Conservation (phyloP, 768 basidiomycete genomes). For the Chalciporus chontae region DNA sequence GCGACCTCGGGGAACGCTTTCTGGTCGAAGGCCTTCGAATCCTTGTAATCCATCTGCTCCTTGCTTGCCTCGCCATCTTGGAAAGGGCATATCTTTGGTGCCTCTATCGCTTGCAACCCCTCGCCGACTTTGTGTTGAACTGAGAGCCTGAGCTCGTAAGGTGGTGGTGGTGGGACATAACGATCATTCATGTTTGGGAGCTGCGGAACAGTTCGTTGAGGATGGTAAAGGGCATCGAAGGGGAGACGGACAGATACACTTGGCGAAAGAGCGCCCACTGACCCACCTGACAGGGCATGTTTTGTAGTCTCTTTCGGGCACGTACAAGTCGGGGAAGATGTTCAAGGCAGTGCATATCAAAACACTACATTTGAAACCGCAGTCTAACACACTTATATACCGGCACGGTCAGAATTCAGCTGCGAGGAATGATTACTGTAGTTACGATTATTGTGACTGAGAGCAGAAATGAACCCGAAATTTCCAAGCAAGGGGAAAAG, state of each 20-base stretch:
- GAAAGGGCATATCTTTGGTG: constrained; percentile 10
- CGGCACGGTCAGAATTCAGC: constrained; percentile 1
- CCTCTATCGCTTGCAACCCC: constrained; percentile 8
- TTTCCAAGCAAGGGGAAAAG: neutral
- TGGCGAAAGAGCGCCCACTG: constrained; percentile 10
- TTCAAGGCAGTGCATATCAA: too few relatives aligned
- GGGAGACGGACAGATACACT: neutral
- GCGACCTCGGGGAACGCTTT: constrained; percentile 1
- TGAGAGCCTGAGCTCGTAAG: constrained; percentile 41
- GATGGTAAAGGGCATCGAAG: constrained; percentile 3
- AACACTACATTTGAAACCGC: too few relatives aligned
- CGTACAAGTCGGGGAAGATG: too few relatives aligned
- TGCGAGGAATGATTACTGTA: neutral
- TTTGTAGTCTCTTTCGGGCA: too few relatives aligned
- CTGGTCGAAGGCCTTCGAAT: constrained; percentile 3
- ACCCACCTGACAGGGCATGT: constrained; percentile 2
- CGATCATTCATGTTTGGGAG: constrained; percentile 20
- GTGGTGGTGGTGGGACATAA: constrained; percentile 36
- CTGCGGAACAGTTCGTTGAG: neutral
- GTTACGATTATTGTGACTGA: neutral
- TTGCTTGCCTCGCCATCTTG: constrained; percentile 14
- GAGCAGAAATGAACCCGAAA: neutral
- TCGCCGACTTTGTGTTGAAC: constrained; percentile 44
- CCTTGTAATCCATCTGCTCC: constrained; percentile 17
- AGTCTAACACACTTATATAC: neutral